phyloP scores from a whole-genome alignment of 1,139 yeast species.

The Pichia sp. region DNA sequence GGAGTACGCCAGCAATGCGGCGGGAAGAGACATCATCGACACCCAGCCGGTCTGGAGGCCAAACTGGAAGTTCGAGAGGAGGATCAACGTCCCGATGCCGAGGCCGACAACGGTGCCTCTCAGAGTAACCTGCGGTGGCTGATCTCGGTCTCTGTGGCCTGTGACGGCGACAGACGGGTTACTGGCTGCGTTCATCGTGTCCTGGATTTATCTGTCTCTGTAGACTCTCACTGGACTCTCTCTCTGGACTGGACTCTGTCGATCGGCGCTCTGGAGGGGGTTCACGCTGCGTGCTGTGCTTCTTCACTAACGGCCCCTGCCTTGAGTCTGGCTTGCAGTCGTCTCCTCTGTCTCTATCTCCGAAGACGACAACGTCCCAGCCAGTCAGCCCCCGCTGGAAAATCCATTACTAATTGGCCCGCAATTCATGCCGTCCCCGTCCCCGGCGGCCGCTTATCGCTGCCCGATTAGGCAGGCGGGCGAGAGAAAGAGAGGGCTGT shows the following conservation, averaged over 20 bases:
- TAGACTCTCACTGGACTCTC: too few species aligned
- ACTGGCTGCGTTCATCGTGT: too few species aligned
- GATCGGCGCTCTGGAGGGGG: too few species aligned
- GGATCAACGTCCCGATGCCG: constrained; percentile 71
- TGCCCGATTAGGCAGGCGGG: constrained; percentile 3
- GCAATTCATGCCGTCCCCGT: neutral
- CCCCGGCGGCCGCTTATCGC: constrained; percentile 2
- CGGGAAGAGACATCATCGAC: constrained; percentile 98
- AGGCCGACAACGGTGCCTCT: constrained; percentile 73
- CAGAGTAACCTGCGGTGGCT: constrained; percentile 59
- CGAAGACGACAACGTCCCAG: too few species aligned
- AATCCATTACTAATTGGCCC: neutral
- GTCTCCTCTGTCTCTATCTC: too few species aligned
- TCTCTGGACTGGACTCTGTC: too few species aligned
- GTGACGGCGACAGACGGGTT: too few species aligned
- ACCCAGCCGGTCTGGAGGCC: constrained; percentile 99
- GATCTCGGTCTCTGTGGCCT: neutral
- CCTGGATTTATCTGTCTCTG: too few species aligned
- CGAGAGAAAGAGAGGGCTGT: neutral
- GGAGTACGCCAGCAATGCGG: constrained; percentile 84
- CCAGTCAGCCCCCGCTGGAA: neutral
- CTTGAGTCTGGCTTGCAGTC: too few species aligned
- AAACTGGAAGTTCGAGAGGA: constrained; percentile 88
- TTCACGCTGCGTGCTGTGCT: too few species aligned
- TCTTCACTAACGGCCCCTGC: too few species aligned